These are phyloP conservation scores for Scheffersomyces titani DNA, from an alignment of 1,139 yeast species.

Conservation along the genomic window DNA sequence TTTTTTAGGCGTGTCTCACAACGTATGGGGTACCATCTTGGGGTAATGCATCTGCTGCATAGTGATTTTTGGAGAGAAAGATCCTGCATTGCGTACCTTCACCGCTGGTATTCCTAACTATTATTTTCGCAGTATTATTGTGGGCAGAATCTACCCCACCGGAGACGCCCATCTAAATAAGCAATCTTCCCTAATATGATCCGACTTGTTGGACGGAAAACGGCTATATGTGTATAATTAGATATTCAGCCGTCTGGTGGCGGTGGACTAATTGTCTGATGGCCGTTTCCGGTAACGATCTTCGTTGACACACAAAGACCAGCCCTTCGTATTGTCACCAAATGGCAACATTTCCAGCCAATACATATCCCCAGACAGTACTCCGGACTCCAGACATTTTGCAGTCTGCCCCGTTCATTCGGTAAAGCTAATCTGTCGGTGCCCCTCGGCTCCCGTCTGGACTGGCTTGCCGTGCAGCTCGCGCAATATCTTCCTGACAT, in stretches of 20 bases:
- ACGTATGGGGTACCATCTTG: slow-evolving; percentile 1
- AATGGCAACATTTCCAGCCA: background rate
- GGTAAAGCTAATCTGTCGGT: background rate
- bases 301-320: background rate
- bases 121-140: too few relatives aligned
- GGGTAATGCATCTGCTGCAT: background rate
- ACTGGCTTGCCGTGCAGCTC: background rate
- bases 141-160: background rate
- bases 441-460: background rate
- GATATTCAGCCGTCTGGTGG: background rate
- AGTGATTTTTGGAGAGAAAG: background rate
- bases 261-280: background rate
- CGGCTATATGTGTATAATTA: background rate
- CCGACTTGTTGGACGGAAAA: background rate
- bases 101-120: background rate
- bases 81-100: background rate
- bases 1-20: background rate
- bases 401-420: background rate
- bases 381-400: background rate
- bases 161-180: background rate
- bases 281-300: background rate
- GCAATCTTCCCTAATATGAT: background rate
- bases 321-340: background rate
- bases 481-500: background rate
- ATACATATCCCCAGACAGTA: background rate